Conservation (phyloP, 2,329 filamentous ascomycete genomes). For the Microsporum audouinii region DNA sequence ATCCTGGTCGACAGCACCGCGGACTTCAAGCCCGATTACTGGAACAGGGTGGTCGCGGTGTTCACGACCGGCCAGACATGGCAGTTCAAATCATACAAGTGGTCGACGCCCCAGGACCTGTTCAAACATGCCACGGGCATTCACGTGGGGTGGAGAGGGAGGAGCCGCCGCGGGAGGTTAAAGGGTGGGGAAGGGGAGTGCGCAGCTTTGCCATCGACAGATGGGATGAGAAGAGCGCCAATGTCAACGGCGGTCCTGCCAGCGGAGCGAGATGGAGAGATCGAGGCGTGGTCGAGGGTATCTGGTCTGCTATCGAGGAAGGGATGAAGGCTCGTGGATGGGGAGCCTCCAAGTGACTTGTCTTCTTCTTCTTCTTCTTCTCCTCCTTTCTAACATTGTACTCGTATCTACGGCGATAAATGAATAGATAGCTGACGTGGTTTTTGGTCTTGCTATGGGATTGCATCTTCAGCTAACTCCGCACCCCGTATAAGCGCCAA, state of each 20-base stretch:
- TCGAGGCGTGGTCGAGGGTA: constrained; percentile 79
- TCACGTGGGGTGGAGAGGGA: constrained; percentile 86
- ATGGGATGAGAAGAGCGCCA: constrained; percentile 47
- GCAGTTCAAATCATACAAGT: constrained; percentile 99
- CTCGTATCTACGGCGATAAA: no score
- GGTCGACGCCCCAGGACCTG: constrained; percentile 75
- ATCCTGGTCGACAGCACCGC: constrained; percentile 88
- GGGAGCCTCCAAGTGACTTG: neutral
- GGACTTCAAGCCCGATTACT: constrained; percentile 97
- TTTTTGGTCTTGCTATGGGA: no score
- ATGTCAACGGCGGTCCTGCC: constrained; percentile 18
- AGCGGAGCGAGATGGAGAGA: constrained; percentile 59
- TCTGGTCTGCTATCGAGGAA: constrained; percentile 81
- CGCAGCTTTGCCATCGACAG: constrained; percentile 71
- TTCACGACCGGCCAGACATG: constrained; percentile 96
- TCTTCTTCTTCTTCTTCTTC: neutral
- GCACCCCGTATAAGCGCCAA: no score
- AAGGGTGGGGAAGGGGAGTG: constrained; percentile 76
- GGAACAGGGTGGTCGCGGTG: constrained; percentile 86
- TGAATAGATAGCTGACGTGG: no score
- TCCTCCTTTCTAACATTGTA: neutral
- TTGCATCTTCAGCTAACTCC: neutral
- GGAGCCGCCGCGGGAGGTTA: constrained; percentile 62
- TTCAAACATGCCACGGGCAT: constrained; percentile 82
- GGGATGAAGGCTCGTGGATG: constrained; percentile 76